These are phyloP conservation scores for Carex arenaria DNA, from an alignment of 202 grass and related monocot genomes.

Conservation along the genomic window DNA sequence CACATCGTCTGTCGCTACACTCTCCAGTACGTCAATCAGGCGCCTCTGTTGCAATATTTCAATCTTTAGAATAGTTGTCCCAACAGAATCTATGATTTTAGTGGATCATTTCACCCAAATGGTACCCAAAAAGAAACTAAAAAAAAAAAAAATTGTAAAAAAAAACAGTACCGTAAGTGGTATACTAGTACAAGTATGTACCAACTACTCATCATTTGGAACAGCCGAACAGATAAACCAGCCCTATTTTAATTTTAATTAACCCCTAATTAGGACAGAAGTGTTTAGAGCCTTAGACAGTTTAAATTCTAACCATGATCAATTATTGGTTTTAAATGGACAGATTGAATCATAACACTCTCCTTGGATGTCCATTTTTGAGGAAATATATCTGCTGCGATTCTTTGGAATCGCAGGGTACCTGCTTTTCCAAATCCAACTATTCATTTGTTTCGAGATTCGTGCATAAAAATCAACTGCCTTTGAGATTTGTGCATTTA, in stretches of 20 bases:
- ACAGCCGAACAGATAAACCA: background rate
- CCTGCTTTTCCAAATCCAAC: no score
- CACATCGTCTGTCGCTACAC: slow-evolving; percentile 61
- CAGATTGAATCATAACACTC: background rate
- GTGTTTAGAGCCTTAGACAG: background rate
- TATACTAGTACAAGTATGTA: background rate
- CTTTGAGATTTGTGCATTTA: no score
- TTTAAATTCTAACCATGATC: background rate
- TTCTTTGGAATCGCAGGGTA: no score
- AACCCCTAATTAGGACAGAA: background rate
- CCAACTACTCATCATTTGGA: background rate
- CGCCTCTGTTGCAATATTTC: slow-evolving; percentile 45
- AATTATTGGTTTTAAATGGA: background rate
- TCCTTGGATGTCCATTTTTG: background rate
- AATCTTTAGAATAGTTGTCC: background rate
- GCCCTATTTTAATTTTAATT: background rate
- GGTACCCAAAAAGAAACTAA: background rate
- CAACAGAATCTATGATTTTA: background rate
- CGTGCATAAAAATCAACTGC: no score
- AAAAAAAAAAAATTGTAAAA: background rate
- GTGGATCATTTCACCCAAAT: background rate
- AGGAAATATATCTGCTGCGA: no score
- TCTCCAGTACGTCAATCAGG: slow-evolving; percentile 83
- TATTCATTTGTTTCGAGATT: no score
- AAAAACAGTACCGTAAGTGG: background rate